Base-by-base conservation (phyloP, 108 stramenopile species). In the Tribonema minus region DNA sequence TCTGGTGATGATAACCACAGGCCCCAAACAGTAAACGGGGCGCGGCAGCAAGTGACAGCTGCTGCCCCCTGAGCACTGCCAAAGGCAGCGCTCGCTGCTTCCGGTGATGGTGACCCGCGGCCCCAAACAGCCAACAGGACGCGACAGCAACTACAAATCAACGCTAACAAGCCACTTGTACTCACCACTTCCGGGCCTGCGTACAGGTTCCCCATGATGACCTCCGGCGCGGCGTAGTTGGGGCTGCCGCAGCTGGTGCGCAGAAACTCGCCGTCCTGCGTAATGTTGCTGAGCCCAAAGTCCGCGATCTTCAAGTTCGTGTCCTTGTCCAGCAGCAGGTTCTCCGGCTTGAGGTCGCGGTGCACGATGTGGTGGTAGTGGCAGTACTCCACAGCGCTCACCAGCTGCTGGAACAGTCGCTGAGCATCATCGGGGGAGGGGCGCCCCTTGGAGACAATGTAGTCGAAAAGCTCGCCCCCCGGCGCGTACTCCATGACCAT, bases 211-310 rank as follows among this genome's bases (percentile, higher is more conserved):
- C 96, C 98, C 76, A 90, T 91, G 68, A 99, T 99, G 33, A 99
- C 98, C 86, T 99, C 96, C 6, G 98, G 98, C 30, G 96, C 96
- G 36, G 98, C 98, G 82, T 99, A 99, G 90, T 99, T 99, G 30
- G 98, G 98, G 36, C 95, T 96, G 6, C 83, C 85, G 66, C 85
- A 86, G n/a, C 84, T 85, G 67, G 98, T 99, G 61, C 95, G 88
- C 63, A 99, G 89, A 70, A 99, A 98, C 66, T 97, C 95, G 33
- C 98, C 98, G 85, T 99, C 98, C 33, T 91, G 86, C 95, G 95
- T 97, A 36, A 97, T 82, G 84, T 99, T 99, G 60, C 92, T 93
- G 27, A 99, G 89, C 61, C 98, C 98, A 80, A 99, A 99, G 83
- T 99, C 98, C 4, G 98, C 98, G 86, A 99, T 94, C 84, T 99